Evolutionary conservation across 2,329 filamentous ascomycete genomes (phyloP), one percentile per base, ranked within the genome.

Genomic region (Aureobasidium mangrovei): DNA sequence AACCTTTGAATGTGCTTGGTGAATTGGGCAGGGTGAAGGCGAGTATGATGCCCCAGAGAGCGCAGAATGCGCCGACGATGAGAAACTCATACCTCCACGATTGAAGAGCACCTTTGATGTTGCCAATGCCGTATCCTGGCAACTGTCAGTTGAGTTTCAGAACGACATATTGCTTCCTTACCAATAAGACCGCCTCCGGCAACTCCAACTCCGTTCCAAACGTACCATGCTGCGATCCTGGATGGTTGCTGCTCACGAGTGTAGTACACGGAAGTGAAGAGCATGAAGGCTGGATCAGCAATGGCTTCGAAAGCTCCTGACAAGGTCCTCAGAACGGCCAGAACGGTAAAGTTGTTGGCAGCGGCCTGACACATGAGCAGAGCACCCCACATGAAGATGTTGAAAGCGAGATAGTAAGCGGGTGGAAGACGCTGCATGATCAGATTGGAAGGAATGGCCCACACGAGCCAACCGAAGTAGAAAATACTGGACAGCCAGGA

Each of bases 71-170:
- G 3, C 72, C 72, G 3, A 73, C 81, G n/a, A 86, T 76, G 12
- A 87, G 67, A 62, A 86, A 86, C 53, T 86, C 82, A 59, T 83
- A 86, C 62, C 79, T 80, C 82, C 83, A 86, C 0, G 76, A 78
- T 0, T 76, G 72, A 24, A 85, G 70, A 1, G 72, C 69, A 10
- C 78, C 80, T 38, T 73, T 70, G 59, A 81, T 81, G 58, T 82
- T 73, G 1, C 82, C 81, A 43, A 84, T 83, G 0, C 75, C 81
- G 54, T 80, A 84, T 40, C 46, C 38, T 3, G 4, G n/a, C 7
- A 1, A 38, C 5, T n/a, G 7, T 46, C 10, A 46, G 32, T 6
- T 35, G 18, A 7, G 10, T 4, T 33, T 4, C 26, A 2, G 5
- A 4, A 35, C 18, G 4, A n/a, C 6, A 39, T 4, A 39, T 3